A percentile compares a stretch with the other conserved stretches of the same genome.
Evolutionary conservation across 2,329 filamentous ascomycete species (phyloP).

Genomic region (Hymenoscyphus linearis): DNA sequence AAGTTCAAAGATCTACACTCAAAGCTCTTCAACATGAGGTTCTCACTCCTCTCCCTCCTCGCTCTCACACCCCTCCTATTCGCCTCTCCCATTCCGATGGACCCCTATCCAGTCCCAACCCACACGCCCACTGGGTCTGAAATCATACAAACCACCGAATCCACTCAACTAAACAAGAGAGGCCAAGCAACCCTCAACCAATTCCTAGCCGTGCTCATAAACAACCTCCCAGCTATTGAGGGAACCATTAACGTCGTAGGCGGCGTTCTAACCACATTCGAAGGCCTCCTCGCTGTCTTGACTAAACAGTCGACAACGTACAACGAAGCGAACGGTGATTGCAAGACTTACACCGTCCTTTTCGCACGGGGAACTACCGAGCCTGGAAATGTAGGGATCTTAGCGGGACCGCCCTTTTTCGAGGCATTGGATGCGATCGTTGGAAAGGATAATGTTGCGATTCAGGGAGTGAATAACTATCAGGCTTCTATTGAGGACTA

Average conservation of each 20-base stretch:
- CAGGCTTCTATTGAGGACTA: conserved; percentile 29
- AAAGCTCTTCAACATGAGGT: conserved; percentile 13
- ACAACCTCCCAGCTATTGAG: conserved; percentile 22
- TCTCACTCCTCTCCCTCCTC: conserved; percentile 14
- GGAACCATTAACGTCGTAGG: conserved; percentile 17
- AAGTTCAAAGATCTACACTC: not conserved
- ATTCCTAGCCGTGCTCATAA: conserved; percentile 23
- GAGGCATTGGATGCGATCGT: conserved; percentile 20
- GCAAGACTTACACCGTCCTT: conserved; percentile 37
- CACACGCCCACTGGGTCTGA: not conserved
- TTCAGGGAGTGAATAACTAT: conserved; percentile 32
- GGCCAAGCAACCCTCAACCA: conserved; percentile 19
- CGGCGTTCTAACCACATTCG: conserved; percentile 21
- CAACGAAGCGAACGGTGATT: conserved; percentile 23
- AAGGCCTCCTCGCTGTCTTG: conserved; percentile 18
- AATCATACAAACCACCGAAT: conserved; percentile 5
- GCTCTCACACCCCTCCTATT: conserved; percentile 9
- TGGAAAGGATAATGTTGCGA: conserved; percentile 19
- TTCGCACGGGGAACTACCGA: conserved; percentile 46
- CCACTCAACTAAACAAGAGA: no score
- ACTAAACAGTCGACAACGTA: conserved; percentile 24
- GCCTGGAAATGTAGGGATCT: conserved; percentile 40
- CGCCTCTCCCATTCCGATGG: conserved; percentile 14
- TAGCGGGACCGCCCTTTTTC: conserved; percentile 32
- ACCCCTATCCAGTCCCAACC: not conserved